Conservation (phyloP, 257 asterid genomes). For the Asclepias syriaca region DNA sequence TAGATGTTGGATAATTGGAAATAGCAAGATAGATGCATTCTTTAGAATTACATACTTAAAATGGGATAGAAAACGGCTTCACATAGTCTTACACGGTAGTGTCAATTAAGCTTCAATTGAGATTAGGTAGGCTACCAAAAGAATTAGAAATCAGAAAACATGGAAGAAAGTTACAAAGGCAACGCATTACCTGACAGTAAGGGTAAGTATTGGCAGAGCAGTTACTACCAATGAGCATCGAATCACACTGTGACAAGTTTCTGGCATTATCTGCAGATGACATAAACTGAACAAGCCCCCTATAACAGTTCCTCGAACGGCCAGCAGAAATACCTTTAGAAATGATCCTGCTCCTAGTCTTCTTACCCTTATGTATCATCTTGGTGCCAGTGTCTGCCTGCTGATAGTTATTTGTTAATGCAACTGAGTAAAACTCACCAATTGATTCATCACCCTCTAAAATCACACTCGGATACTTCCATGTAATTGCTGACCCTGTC, state of each 20-base stretch:
- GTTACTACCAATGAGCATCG: slow-evolving; percentile 86
- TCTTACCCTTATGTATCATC: slow-evolving; percentile 97
- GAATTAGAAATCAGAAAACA: neutral
- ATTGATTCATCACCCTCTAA: slow-evolving; percentile 92
- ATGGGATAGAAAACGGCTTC: neutral
- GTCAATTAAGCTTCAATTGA: neutral
- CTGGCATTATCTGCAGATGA: slow-evolving; percentile 71
- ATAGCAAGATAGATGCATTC: neutral
- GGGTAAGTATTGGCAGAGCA: slow-evolving; percentile 98
- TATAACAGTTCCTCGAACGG: slow-evolving; percentile 70
- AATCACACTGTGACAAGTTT: slow-evolving; percentile 90
- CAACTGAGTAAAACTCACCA: slow-evolving; percentile 96
- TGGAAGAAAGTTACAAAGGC: neutral
- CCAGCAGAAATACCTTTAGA: slow-evolving; percentile 98
- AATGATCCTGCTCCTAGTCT: slow-evolving; percentile 86
- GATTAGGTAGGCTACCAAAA: neutral
- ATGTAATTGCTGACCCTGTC: slow-evolving; percentile 94
- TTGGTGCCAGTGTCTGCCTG: slow-evolving; percentile 98
- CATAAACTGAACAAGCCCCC: slow-evolving; percentile 92
- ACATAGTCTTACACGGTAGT: neutral
- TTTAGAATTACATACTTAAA: neutral
- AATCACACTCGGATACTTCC: slow-evolving; percentile 97
- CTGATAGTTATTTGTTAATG: slow-evolving; percentile 84
- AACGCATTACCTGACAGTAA: slow-evolving; percentile 69
- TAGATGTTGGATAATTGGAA: neutral